A percentile compares a stretch with the other conserved stretches of the same genome.
Conservation (phyloP, 108 stramenopile genomes). For the Parietichytrium sp. region DNA sequence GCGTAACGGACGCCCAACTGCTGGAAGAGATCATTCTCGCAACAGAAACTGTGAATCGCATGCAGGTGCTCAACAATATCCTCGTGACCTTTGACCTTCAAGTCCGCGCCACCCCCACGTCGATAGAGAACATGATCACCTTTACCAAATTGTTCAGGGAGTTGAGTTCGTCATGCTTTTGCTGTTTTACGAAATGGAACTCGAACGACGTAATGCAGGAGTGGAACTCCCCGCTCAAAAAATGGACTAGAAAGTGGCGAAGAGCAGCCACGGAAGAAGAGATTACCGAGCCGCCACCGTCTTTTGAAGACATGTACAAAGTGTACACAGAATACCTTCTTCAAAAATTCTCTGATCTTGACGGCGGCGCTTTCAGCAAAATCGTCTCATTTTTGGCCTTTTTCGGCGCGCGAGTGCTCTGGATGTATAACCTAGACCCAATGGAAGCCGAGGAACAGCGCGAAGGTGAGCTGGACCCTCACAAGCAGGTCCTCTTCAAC, state of each 20-base stretch:
- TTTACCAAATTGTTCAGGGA: constrained; percentile 8
- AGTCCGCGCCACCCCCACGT: constrained; percentile 13
- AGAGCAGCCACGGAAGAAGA: not conserved
- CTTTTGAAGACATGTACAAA: constrained; percentile 16
- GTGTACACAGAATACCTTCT: not conserved
- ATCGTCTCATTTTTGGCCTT: not conserved
- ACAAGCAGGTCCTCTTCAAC: not conserved
- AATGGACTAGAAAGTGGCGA: not conserved
- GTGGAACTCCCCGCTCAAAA: not conserved
- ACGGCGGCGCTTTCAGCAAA: not conserved
- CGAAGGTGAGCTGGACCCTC: not conserved
- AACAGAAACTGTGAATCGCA: not conserved
- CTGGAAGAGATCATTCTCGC: not conserved
- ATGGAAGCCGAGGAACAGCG: not conserved
- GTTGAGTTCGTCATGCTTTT: not conserved
- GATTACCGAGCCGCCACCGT: constrained; percentile 2
- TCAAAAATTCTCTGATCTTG: not conserved
- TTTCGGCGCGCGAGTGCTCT: constrained; percentile 11
- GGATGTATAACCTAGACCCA: not conserved
- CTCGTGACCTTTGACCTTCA: constrained; percentile 31
- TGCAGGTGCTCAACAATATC: constrained; percentile 18
- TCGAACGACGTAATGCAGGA: constrained; percentile 13
- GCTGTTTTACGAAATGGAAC: constrained; percentile 30
- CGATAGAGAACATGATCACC: not conserved
- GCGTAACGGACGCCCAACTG: not conserved